Base-by-base conservation (phyloP, 192 early-diverging fungal genomes). In the Umbelopsis sp. region DNA sequence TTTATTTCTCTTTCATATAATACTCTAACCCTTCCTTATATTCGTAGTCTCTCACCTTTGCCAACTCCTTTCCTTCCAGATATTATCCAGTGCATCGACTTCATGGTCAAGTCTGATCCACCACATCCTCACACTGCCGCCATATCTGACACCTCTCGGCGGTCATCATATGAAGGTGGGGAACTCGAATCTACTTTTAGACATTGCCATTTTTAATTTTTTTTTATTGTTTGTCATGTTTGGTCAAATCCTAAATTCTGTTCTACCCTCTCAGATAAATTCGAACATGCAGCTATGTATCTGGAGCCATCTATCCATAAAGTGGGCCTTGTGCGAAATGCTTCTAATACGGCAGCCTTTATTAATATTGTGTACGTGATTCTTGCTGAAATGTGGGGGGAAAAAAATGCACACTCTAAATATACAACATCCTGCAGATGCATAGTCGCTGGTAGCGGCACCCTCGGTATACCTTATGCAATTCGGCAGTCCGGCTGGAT, bases 401-500 rank as follows among this genome's bases (percentile, higher is more conserved):
- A 41, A 41, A 41, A 41, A 1, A 1, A 41, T 41, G 37, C 37
- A 41, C 10, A 10, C 5, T 41, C 10, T 41, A 41, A 41, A 6
- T 66, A 41, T 44, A 46, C 27, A 30, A 30, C 27, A 30, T 11
- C 18, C 4, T 66, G 7, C 44, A 74, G 73, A 15, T 74, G 73
- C 22, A 67, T 74, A 5, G 73, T 74, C 7, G 73, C 73, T 48
- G 88, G 88, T 23, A 81, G 80, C 13, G 88, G 88, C 2, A 77
- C 85, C 13, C 70, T 90, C 41, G 82, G 86, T 23, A 82, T 90
- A 20, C 85, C 88, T 1, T 81, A 81, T 71, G 84, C 87, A 0
- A 64, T 90, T 13, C 79, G 79, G 33, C 78, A 81, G 51, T 69
- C 78, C 13, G 88, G 88, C 18, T 90, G 88, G 88, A 44, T 86